Conservation (phyloP, 108 stramenopile species). For the Skeletonema menzelii region DNA sequence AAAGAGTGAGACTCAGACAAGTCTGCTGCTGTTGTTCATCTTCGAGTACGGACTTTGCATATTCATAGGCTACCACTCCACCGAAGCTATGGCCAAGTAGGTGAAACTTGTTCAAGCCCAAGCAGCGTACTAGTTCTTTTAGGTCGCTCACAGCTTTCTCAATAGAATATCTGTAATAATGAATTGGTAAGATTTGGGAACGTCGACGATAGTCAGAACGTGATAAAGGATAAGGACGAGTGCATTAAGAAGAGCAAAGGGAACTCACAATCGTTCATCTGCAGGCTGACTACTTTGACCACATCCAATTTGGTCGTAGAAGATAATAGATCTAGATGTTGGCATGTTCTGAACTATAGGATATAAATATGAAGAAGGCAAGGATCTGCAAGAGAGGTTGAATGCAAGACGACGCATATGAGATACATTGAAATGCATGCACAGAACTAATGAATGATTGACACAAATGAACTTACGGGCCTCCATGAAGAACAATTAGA, state of each 20-base stretch:
- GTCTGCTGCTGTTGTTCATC: background rate
- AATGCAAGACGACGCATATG: background rate
- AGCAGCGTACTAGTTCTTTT: constrained; percentile 15
- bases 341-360: constrained; percentile 44
- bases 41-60: constrained; percentile 14
- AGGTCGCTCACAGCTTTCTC: constrained; percentile 36
- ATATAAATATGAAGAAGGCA: constrained; percentile 49
- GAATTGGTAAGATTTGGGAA: background rate
- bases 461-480: constrained; percentile 40
- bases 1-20: constrained; percentile 35
- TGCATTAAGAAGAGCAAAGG: background rate
- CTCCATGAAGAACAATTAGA: constrained; percentile 43
- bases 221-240: background rate
- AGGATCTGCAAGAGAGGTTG: constrained; percentile 18
- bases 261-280: constrained; percentile 36
- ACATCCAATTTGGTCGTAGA: constrained; percentile 57
- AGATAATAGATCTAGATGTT: constrained; percentile 42
- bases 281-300: constrained; percentile 36
- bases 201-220: background rate
- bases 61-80: constrained; percentile 46
- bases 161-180: constrained; percentile 38
- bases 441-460: background rate
- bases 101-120: constrained; percentile 33
- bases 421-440: background rate
- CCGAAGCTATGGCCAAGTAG: constrained; percentile 47